Conservation (phyloP, 768 basidiomycete species). For the Serendipita indica region DNA sequence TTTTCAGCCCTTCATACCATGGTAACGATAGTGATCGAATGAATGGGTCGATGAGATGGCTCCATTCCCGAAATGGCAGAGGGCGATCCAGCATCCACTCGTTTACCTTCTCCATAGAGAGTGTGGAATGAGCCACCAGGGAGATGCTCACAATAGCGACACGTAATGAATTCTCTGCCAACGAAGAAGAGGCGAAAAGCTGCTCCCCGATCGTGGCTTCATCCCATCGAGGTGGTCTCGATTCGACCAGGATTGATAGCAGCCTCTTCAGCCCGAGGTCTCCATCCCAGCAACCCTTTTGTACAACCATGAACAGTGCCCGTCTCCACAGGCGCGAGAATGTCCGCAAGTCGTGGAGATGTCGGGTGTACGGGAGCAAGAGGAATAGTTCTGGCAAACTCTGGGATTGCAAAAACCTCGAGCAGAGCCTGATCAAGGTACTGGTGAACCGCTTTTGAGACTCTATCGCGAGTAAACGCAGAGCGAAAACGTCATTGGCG, state of each 20-base stretch:
- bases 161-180: not conserved
- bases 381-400: not conserved
- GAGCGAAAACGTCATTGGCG: too few species aligned
- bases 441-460: not conserved
- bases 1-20: too few species aligned
- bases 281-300: not conserved
- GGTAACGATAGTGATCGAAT: too few species aligned
- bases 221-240: not conserved
- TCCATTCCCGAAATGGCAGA: too few species aligned
- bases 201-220: not conserved
- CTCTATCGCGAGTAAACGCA: too few species aligned
- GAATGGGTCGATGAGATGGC: too few species aligned
- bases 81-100: too few species aligned
- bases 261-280: not conserved
- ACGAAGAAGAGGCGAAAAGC: not conserved
- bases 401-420: not conserved
- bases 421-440: not conserved
- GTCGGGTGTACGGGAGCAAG: not conserved
- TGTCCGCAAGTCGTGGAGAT: not conserved
- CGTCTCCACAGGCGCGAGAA: slow-evolving; percentile 2
- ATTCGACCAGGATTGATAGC: not conserved
- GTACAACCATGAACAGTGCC: not conserved
- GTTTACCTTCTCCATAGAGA: too few species aligned
- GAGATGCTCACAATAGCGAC: not conserved
- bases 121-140: too few species aligned